phyloP scores from a whole-genome alignment of 2,329 filamentous ascomycete genomes.

The Coniochaeta ligniaria region DNA sequence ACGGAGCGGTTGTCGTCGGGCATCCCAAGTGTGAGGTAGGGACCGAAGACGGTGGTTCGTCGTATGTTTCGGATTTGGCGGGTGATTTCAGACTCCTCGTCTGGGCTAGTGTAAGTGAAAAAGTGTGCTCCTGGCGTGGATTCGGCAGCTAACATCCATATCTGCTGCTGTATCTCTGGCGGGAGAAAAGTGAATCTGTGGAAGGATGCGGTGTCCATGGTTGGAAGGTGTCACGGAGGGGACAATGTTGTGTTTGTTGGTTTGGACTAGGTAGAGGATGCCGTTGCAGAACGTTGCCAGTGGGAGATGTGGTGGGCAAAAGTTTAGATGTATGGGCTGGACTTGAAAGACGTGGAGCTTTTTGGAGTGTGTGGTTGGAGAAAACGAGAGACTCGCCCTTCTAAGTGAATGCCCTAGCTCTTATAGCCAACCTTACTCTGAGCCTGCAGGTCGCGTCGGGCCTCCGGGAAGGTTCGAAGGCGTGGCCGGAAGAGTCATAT shows the following conservation, averaged over 20 bases:
- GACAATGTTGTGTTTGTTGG: not conserved
- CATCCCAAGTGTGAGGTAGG: not conserved
- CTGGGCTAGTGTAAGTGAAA: not conserved
- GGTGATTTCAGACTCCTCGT: not conserved
- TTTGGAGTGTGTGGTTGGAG: not conserved
- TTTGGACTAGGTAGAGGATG: not conserved
- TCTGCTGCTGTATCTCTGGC: not conserved
- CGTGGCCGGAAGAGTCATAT: not conserved
- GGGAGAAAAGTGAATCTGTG: not conserved
- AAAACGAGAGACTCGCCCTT: not conserved
- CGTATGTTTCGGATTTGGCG: not conserved
- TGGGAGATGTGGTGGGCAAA: not conserved
- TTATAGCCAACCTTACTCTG: not conserved
- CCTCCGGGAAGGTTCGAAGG: not conserved
- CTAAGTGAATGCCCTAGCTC: not conserved
- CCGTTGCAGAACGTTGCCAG: not conserved
- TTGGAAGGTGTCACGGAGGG: not conserved
- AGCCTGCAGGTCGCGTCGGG: not conserved
- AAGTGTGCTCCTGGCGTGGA: not conserved
- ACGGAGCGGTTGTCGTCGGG: not conserved
- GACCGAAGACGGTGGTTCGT: not conserved
- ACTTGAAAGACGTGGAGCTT: not conserved
- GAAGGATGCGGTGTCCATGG: not conserved
- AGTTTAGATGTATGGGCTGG: not conserved
- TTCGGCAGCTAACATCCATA: not conserved